phyloP scores from a whole-genome alignment of 2,329 filamentous ascomycete species.

The Colletotrichum tanaceti region DNA sequence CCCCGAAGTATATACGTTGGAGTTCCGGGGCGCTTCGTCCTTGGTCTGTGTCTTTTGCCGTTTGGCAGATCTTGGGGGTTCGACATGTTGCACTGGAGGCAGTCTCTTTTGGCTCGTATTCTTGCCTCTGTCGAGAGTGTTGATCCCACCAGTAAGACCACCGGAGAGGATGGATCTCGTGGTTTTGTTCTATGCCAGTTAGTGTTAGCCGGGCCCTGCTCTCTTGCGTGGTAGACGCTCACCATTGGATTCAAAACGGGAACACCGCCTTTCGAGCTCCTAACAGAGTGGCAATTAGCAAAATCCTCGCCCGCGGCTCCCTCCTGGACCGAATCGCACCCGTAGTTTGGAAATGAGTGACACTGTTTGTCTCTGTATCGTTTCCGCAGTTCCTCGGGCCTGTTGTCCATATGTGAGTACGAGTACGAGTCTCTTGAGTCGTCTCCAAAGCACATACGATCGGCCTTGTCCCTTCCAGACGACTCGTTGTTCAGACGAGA shows the following conservation, averaged over 20 bases:
- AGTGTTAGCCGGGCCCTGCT: conserved; percentile 5
- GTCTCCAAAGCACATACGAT: conserved; percentile 14
- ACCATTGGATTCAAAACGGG: conserved; percentile 35
- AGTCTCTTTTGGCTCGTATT: conserved; percentile 22
- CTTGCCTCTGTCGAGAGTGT: conserved; percentile 6
- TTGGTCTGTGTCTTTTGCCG: conserved; percentile 25
- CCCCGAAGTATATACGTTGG: background rate
- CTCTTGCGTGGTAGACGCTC: background rate
- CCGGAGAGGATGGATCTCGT: background rate
- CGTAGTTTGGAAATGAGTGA: conserved; percentile 35
- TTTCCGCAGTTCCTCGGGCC: conserved; percentile 18
- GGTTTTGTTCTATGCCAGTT: background rate
- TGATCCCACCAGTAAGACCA: background rate
- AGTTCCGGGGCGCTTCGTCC: background rate
- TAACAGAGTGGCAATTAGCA: conserved; percentile 18
- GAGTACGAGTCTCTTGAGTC: background rate
- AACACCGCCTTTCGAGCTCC: conserved; percentile 34
- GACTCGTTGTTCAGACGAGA: background rate
- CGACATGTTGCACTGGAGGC: conserved; percentile 1
- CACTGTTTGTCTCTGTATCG: conserved; percentile 14
- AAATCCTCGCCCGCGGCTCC: background rate
- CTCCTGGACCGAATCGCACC: conserved; percentile 12
- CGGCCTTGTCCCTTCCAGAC: background rate
- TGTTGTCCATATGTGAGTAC: conserved; percentile 7
- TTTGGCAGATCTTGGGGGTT: conserved; percentile 24